Conservation (phyloP, 352 stramenopile species). For the Phytophthora multivora region DNA sequence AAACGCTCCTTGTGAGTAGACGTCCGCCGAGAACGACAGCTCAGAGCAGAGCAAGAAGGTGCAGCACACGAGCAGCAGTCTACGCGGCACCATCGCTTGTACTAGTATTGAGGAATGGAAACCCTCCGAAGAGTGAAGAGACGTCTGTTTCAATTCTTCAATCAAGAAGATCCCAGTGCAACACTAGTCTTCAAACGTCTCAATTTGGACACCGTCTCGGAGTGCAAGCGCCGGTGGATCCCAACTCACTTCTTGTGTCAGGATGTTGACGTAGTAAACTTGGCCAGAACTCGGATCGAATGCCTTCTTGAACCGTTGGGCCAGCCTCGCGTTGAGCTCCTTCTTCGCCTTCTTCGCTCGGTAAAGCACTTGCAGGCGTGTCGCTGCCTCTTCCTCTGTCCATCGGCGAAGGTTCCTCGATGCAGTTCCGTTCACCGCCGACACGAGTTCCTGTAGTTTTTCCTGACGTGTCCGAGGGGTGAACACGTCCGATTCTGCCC, state of each 20-base stretch:
- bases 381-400: conserved; percentile 56
- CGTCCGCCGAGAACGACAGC: neutral
- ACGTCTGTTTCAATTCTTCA: conserved; percentile 2
- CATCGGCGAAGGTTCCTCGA: conserved; percentile 23
- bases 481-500: conserved; percentile 45
- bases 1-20: conserved; percentile 26
- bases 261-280: conserved; percentile 83
- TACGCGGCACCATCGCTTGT: neutral
- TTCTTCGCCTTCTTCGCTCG: conserved; percentile 51
- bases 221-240: conserved; percentile 45
- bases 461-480: conserved; percentile 55
- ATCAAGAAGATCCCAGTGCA: conserved; percentile 4
- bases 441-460: conserved; percentile 37
- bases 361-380: conserved; percentile 62
- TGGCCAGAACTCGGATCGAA: conserved; percentile 46
- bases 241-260: conserved; percentile 70
- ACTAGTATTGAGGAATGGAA: neutral
- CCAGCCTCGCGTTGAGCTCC: conserved; percentile 41
- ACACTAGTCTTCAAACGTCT: conserved; percentile 23
- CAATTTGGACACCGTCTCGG: conserved; percentile 32
- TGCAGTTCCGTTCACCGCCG: conserved; percentile 4
- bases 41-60: conserved; percentile 4
- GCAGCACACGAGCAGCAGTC: conserved; percentile 14
- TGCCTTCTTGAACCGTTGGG: conserved; percentile 61
- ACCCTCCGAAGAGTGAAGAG: neutral